Percentiles rank a stretch among this genome's conserved stretches.
Evolutionary conservation across 768 basidiomycete species (phyloP).

Genomic region (Sarcodon aspratus): DNA sequence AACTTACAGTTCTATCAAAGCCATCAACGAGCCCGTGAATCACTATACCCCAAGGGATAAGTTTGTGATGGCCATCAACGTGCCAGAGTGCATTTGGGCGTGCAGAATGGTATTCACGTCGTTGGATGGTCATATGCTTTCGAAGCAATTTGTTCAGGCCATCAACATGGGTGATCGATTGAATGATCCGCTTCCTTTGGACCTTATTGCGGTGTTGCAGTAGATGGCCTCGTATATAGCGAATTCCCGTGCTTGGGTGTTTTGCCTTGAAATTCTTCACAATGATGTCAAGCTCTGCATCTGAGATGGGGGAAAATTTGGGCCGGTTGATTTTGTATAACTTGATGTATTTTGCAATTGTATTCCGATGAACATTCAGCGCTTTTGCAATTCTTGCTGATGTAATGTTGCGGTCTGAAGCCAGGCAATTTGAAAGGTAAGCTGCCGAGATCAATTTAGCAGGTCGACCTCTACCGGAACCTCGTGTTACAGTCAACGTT

Average conservation of each 20-base stretch:
- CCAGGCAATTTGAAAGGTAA: background rate
- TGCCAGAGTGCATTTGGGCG: conserved; percentile 24
- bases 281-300: background rate
- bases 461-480: background rate
- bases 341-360: background rate
- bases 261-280: background rate
- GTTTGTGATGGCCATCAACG: conserved; percentile 24
- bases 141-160: background rate
- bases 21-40: conserved; percentile 21
- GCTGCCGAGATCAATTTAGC: background rate
- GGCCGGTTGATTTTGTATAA: background rate
- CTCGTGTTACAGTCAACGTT: background rate
- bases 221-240: background rate
- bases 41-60: conserved; percentile 21
- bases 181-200: background rate
- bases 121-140: conserved; percentile 4
- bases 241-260: background rate
- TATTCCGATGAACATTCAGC: background rate
- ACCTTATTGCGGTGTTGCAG: background rate
- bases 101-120: conserved; percentile 18
- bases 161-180: background rate
- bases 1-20: conserved; percentile 20
- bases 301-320: background rate
- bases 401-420: background rate
- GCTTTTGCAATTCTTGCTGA: background rate